A percentile compares a stretch with the other conserved stretches of the same genome.
These are phyloP conservation scores for Mucor sp. DNA, from an alignment of 371 early-diverging fungal species.

Conservation along the genomic window DNA sequence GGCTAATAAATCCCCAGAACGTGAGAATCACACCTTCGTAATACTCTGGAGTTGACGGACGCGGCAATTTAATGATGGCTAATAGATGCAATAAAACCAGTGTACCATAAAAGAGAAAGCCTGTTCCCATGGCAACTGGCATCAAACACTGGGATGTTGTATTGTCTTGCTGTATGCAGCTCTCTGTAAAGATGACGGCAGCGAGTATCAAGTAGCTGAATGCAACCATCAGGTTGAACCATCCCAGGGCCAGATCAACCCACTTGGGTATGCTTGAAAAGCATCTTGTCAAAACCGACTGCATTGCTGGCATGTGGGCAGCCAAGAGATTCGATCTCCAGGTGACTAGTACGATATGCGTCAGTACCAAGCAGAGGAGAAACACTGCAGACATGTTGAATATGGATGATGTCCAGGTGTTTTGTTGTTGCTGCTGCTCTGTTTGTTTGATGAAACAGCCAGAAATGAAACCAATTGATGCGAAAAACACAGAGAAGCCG, in stretches of 20 bases:
- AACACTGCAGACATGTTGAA: slow-evolving; percentile 6
- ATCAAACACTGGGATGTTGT: slow-evolving; percentile 27
- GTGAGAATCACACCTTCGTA: slow-evolving; percentile 45
- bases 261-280: slow-evolving; percentile 17
- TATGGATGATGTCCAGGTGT: slow-evolving; percentile 10
- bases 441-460: slow-evolving; percentile 27
- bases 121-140: slow-evolving; percentile 46
- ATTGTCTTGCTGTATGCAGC: slow-evolving; percentile 11
- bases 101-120: slow-evolving; percentile 43
- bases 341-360: slow-evolving; percentile 7
- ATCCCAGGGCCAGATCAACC: slow-evolving; percentile 35
- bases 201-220: slow-evolving; percentile 31
- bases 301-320: background rate
- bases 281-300: background rate
- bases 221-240: slow-evolving; percentile 27
- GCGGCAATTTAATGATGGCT: slow-evolving; percentile 36
- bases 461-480: slow-evolving; percentile 32
- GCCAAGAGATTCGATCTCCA: slow-evolving; percentile 4
- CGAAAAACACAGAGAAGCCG: slow-evolving; percentile 24
- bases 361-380: slow-evolving; percentile 13
- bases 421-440: background rate
- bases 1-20: slow-evolving; percentile 37
- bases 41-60: slow-evolving; percentile 46
- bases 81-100: slow-evolving; percentile 37
- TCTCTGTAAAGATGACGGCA: slow-evolving; percentile 33